Base-by-base conservation (phyloP, 108 stramenopile species). In the Halocafeteria seosinensis region DNA sequence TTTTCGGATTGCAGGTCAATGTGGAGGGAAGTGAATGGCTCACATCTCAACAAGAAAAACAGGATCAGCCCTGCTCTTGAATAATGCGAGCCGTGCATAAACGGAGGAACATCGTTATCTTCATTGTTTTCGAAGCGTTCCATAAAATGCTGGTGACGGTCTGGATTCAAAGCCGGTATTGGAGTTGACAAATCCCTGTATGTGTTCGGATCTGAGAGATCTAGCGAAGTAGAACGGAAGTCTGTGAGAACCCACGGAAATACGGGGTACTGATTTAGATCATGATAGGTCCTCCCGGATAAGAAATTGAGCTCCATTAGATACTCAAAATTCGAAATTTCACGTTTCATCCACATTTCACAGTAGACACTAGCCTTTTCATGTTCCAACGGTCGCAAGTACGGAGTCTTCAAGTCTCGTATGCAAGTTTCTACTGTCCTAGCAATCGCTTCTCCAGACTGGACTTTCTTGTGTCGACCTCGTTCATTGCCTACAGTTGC, bases 241-340 rank as follows among this genome's bases (percentile, higher is more conserved):
- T 89, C 86, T 32, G 78, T 51, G 24, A 99, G 50, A 9, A 99
- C 85, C 92, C 94, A 95, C 11, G 97, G 97, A 73, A 93, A 93
- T 17, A 99, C 93, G 27, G 97, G 97, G 75, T 99, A 99, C 61
- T 94, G 87, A 1, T 88, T 86, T 50, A 96, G 64, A 71, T 99
- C 97, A 64, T 88, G 87, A 55, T 86, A 77, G 50, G 79, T 84
- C 53, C 97, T 75, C 8, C 87, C 94, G 3, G 94, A 91, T 5
- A 88, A 87, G 29, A 85, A 81, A 78, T 99, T 99, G 27, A 99
- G 73, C 30, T 80, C 73, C 53, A 87, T 64, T n/a, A 99, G 68
- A 81, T 99, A 99, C 50, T 93, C 88, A 62, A 85, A 92, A 67
- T 93, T 99, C 38, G 81, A 78, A 32, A 95, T 62, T 0, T 69